A percentile compares a stretch with the other conserved stretches of the same genome.
phyloP scores from a whole-genome alignment of 2,329 filamentous ascomycete genomes.

The Cytospora schulzeri region DNA sequence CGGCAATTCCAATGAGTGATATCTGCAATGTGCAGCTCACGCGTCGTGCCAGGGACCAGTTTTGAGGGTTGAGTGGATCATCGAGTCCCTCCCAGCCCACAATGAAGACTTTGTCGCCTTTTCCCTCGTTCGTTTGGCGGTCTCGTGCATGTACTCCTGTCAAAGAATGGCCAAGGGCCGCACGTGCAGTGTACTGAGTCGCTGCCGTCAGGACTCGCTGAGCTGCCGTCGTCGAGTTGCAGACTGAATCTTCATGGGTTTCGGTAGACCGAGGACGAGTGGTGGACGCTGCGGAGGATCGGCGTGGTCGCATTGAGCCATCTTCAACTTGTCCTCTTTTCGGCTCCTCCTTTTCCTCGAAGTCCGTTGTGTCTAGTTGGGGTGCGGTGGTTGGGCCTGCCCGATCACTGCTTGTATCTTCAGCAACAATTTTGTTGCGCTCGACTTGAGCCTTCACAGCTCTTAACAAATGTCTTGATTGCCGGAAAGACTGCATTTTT shows the following conservation, averaged over 20 bases:
- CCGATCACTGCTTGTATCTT: conserved; percentile 2
- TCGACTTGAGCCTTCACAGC: conserved; percentile 32
- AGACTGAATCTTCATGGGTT: background rate
- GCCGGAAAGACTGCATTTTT: conserved; percentile 33
- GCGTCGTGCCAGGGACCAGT: conserved; percentile 38
- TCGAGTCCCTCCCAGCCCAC: conserved; percentile 43
- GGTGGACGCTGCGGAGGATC: conserved; percentile 5
- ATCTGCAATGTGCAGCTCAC: conserved; percentile 45
- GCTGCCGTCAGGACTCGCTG: conserved; percentile 25
- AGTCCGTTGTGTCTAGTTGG: background rate
- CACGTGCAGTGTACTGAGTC: conserved; percentile 29
- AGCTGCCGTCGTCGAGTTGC: background rate
- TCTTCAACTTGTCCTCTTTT: conserved; percentile 6
- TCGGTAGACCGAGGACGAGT: background rate
- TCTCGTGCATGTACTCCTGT: conserved; percentile 38
- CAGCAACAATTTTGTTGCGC: conserved; percentile 25
- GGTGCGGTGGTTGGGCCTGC: background rate
- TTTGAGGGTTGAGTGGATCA: conserved; percentile 43
- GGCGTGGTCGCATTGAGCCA: background rate
- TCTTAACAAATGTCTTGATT: conserved; percentile 29
- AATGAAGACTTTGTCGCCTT: conserved; percentile 37
- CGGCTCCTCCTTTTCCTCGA: background rate
- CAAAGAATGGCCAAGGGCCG: conserved; percentile 35
- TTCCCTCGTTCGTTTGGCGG: conserved; percentile 31
- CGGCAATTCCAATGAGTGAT: conserved; percentile 50